Evolutionary conservation across 352 stramenopile species (phyloP).

Genomic region (Pythium rhizo-oryzae): DNA sequence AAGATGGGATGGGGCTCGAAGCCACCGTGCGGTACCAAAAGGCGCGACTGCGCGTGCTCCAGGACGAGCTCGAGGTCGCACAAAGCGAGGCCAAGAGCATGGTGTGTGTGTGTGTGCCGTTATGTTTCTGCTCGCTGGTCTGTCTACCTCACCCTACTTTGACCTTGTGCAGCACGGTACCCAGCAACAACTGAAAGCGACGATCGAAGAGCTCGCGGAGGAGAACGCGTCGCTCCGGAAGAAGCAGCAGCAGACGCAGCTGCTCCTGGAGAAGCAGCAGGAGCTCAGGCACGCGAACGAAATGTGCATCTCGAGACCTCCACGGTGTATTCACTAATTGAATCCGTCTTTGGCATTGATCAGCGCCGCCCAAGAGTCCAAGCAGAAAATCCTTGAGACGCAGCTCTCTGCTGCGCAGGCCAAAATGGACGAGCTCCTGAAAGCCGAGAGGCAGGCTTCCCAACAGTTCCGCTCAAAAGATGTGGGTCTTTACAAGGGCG

Average conservation of each 20-base stretch:
- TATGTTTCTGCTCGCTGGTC: background rate
- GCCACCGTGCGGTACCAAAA: slow-evolving; percentile 77
- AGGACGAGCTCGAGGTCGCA: slow-evolving; percentile 63
- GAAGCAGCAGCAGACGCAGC: slow-evolving; percentile 66
- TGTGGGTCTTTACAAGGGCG: slow-evolving; percentile 18
- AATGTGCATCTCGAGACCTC: background rate
- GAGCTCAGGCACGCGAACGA: slow-evolving; percentile 51
- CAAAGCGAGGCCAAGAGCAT: slow-evolving; percentile 43
- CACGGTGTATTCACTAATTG: no score
- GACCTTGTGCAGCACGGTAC: slow-evolving; percentile 38
- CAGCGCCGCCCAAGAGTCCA: slow-evolving; percentile 67
- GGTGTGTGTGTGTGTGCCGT: slow-evolving; percentile 30
- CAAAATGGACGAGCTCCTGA: slow-evolving; percentile 55
- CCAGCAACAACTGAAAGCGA: slow-evolving; percentile 35
- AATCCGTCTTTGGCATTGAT: slow-evolving; percentile 4
- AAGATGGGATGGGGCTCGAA: slow-evolving; percentile 55
- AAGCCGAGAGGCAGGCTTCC: slow-evolving; percentile 60
- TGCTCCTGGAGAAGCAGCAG: slow-evolving; percentile 77
- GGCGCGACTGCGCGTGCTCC: slow-evolving; percentile 65
- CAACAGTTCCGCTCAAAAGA: slow-evolving; percentile 83
- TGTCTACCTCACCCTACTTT: background rate
- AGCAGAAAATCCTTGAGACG: slow-evolving; percentile 71
- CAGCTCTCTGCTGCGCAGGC: slow-evolving; percentile 55
- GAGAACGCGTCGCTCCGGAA: slow-evolving; percentile 55
- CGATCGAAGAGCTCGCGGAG: slow-evolving; percentile 50